Evolutionary conservation across 2,329 filamentous ascomycete genomes (phyloP), one percentile per base, ranked within the genome.

Genomic region (Colletotrichum lindemuthianum): DNA sequence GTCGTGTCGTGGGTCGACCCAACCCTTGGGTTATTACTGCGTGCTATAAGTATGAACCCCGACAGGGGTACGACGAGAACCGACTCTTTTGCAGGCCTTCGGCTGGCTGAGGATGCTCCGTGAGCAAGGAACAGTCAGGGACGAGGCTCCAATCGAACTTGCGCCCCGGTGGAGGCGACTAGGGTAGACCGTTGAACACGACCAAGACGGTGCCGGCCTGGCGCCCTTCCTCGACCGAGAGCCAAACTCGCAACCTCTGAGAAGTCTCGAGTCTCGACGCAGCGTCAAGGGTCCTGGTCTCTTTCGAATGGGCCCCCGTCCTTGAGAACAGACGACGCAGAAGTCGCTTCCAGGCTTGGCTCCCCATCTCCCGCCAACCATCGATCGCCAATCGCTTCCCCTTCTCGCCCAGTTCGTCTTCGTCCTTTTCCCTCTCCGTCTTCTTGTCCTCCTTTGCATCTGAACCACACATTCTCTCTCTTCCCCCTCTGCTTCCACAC

Each of bases 351-450:
- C 61, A 65, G 59, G 61, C 61, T 65, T 65, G 58, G 58, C 45
- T 60, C 61, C 51, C 61, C 58, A 32, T 65, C 61, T 65, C 58
- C 63, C 63, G 60, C 63, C 63, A 66, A 66, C 63, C 63, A 66
- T 63, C 53, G 59, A 66, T 66, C 63, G 63, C 60, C 63, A 65
- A 66, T 66, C 63, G 63, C 63, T 59, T 64, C 59, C 53, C 63
- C 60, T 63, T 66, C 59, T 57, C 44, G 59, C 53, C 53, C 59
- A 52, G 59, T 63, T 63, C 59, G 63, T 66, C 41, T 63, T 63
- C 43, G 53, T 64, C 52, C 59, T 64, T 63, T 63, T 67, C 55
- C 54, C 49, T 47, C 57, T 64, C 41, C 47, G 59, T 67, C 59
- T 48, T 39, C 54, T 58, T 53, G 45, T 43, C 59, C 54, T 48